Evolutionary conservation across 768 basidiomycete species (phyloP).

Genomic region (Sarcodon aspratus): DNA sequence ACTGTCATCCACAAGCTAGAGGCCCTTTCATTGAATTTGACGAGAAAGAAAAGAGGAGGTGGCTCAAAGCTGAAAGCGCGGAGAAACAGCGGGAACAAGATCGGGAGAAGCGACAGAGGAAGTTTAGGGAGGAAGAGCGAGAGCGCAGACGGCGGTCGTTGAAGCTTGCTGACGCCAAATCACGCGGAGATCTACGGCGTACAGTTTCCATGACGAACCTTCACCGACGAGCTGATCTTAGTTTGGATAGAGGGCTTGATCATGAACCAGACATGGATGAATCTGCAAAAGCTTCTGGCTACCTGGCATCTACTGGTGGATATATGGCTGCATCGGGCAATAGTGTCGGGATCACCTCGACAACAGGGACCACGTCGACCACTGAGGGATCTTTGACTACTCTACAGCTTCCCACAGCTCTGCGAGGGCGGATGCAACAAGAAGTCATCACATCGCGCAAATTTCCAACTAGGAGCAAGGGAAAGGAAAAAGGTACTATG

Average conservation of each 20-base stretch:
- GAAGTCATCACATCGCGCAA: conserved; percentile 62
- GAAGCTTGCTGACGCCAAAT: conserved; percentile 23
- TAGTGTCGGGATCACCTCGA: conserved; percentile 86
- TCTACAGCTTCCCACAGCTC: conserved; percentile 36
- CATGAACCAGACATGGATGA: conserved; percentile 22
- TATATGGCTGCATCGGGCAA: conserved; percentile 94
- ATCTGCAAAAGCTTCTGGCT: conserved; percentile 62
- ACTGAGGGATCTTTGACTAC: conserved; percentile 33
- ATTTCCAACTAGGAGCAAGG: conserved; percentile 20
- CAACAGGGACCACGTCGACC: conserved; percentile 75
- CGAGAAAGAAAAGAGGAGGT: conserved; percentile 57
- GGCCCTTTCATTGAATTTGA: conserved; percentile 72
- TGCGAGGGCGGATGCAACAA: conserved; percentile 47
- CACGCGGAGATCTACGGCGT: conserved; percentile 52
- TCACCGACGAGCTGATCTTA: conserved; percentile 37
- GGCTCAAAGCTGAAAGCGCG: conserved; percentile 35
- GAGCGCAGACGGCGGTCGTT: conserved; percentile 14
- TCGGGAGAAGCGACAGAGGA: conserved; percentile 27
- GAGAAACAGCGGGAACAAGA: conserved; percentile 27
- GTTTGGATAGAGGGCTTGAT: conserved; percentile 24
- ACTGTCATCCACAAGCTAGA: conserved; percentile 64
- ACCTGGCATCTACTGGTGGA: conserved; percentile 40
- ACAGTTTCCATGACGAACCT: conserved; percentile 70
- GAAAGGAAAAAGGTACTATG: conserved; percentile 32
- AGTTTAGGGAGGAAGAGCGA: conserved; percentile 21